phyloP scores from a whole-genome alignment of 805 yeast genomes.

The Suhomyces sp. region DNA sequence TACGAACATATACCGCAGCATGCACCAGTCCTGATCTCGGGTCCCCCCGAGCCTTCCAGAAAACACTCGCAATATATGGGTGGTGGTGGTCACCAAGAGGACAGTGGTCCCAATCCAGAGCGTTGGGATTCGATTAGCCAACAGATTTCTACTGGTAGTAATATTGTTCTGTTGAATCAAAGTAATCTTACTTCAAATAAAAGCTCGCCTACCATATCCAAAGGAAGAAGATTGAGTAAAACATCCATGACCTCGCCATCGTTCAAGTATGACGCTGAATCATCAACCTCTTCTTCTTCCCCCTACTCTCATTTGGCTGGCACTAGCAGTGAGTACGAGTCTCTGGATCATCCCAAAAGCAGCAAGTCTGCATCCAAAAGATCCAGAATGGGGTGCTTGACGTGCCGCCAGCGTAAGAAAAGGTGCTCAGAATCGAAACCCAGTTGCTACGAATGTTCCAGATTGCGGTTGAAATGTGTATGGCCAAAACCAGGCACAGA shows the following conservation, averaged over 20 bases:
- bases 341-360: background rate
- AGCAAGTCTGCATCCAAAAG: slow-evolving; percentile 37
- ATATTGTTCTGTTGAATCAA: background rate
- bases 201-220: background rate
- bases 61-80: background rate
- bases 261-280: background rate
- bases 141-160: background rate
- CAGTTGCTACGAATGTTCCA: slow-evolving; percentile 61
- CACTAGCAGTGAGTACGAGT: background rate
- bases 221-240: background rate
- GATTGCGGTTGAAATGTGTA: slow-evolving; percentile 60
- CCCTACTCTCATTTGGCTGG: background rate
- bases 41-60: background rate
- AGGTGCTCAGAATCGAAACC: slow-evolving; percentile 75
- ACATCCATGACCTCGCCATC: background rate
- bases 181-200: background rate
- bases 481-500: slow-evolving; percentile 77
- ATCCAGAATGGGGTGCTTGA: slow-evolving; percentile 70
- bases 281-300: background rate
- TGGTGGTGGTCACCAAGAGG: background rate
- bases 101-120: background rate
- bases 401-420: slow-evolving; percentile 75
- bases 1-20: background rate
- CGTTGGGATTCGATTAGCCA: background rate
- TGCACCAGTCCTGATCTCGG: background rate